Evolutionary conservation across 371 early-diverging fungal genomes (phyloP).

Genomic region (Lichtheimia ornata): DNA sequence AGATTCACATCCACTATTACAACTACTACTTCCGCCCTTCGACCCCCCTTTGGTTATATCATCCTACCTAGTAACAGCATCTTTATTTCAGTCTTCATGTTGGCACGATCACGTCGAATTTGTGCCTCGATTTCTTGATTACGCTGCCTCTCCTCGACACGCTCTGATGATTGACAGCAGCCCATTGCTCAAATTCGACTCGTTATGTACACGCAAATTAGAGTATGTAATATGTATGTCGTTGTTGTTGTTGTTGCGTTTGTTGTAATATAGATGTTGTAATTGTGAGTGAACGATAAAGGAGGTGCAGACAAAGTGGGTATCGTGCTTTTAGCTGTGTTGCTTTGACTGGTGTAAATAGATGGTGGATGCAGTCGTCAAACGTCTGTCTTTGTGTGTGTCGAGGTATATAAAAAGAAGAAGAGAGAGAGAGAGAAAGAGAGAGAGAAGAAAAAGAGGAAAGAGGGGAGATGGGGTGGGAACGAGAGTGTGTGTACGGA

Average conservation of each 20-base stretch:
- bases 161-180: constrained; percentile 80
- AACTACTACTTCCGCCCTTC: not conserved
- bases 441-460: constrained; percentile 9
- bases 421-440: constrained; percentile 11
- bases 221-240: no score
- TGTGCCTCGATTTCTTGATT: constrained; percentile 89
- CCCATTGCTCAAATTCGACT: constrained; percentile 66
- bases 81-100: constrained; percentile 86
- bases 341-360: not conserved
- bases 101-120: constrained; percentile 74
- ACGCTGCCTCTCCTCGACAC: constrained; percentile 71
- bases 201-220: no score
- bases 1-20: constrained; percentile 1
- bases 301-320: not conserved
- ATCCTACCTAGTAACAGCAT: constrained; percentile 87
- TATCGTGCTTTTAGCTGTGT: constrained; percentile 1
- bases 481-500: constrained; percentile 11
- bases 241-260: not conserved
- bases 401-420: constrained; percentile 7
- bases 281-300: not conserved
- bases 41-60: not conserved
- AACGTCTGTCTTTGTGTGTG: not conserved
- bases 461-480: constrained; percentile 17
- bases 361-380: not conserved
- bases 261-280: constrained; percentile 2